phyloP scores from a whole-genome alignment of 768 basidiomycete species.

The Russula sp. region DNA sequence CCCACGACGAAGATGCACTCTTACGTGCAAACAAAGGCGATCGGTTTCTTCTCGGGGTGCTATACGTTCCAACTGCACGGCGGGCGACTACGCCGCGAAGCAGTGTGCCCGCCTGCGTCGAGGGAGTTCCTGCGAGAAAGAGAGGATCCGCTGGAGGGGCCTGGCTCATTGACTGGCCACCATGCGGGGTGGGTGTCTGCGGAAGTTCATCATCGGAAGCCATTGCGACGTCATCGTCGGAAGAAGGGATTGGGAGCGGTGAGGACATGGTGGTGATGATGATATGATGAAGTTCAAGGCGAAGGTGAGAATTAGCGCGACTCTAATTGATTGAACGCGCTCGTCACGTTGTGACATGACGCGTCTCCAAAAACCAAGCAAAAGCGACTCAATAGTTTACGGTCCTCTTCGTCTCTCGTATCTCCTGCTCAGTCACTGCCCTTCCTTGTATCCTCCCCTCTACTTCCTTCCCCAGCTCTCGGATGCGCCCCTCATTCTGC shows the following conservation, averaged over 20 bases:
- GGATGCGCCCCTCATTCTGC: constrained; percentile 38
- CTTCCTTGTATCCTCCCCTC: constrained; percentile 50
- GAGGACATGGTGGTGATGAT: constrained; percentile 21
- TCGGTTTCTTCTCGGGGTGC: constrained; percentile 21
- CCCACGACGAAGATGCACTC: neutral
- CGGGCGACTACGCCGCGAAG: constrained; percentile 15
- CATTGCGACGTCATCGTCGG: constrained; percentile 17
- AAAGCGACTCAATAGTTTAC: neutral
- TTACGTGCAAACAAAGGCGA: constrained; percentile 19
- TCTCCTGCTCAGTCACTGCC: constrained; percentile 59
- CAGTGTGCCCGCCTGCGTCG: constrained; percentile 18
- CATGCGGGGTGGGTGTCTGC: constrained; percentile 10
- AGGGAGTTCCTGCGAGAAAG: constrained; percentile 19
- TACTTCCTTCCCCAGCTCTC: constrained; percentile 54
- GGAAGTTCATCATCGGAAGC: constrained; percentile 17
- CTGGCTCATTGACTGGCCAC: constrained; percentile 32
- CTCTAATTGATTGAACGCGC: constrained; percentile 7
- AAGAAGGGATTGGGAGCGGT: constrained; percentile 20
- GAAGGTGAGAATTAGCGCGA: neutral
- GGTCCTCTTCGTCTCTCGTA: constrained; percentile 40
- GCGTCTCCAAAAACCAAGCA: neutral
- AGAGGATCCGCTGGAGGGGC: constrained; percentile 15
- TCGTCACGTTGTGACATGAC: constrained; percentile 20
- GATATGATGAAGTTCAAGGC: constrained; percentile 1
- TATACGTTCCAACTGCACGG: constrained; percentile 16